phyloP scores from a whole-genome alignment of 177 flowering plant species.

The Telopea speciosissima region DNA sequence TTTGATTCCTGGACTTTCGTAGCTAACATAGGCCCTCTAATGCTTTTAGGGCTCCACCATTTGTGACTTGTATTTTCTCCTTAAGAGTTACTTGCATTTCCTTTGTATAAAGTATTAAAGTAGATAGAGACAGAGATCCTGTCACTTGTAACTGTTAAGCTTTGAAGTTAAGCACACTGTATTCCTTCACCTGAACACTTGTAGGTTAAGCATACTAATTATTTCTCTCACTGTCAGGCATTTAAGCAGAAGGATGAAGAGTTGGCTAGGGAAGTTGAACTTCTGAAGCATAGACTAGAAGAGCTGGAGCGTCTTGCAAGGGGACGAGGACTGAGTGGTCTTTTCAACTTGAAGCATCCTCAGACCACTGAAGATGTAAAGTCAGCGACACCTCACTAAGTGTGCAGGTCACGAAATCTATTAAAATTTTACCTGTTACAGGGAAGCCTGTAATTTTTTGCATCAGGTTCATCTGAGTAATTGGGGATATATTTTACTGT shows the following conservation, averaged over 20 bases:
- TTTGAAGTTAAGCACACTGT: too few relatives aligned
- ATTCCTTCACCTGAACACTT: background rate
- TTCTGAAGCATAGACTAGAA: constrained; percentile 50
- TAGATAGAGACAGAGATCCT: background rate
- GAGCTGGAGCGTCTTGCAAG: constrained; percentile 64
- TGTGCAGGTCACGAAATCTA: background rate
- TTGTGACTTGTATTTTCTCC: background rate
- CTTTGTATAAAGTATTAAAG: background rate
- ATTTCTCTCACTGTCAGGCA: constrained; percentile 30
- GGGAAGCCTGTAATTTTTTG: background rate
- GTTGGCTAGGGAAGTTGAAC: constrained; percentile 53
- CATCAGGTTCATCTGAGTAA: background rate
- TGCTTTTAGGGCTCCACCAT: background rate
- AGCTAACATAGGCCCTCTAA: background rate
- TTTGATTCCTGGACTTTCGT: background rate
- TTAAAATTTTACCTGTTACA: background rate
- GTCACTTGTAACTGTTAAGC: background rate
- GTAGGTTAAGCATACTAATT: background rate
- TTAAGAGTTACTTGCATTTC: too few relatives aligned
- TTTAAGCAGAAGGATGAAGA: constrained; percentile 61
- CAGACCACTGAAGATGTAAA: constrained; percentile 21
- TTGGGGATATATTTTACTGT: background rate
- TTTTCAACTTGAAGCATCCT: constrained; percentile 38
- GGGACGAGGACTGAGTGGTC: constrained; percentile 54
- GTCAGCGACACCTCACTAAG: constrained; percentile 10